Base-by-base conservation (phyloP, 2,329 filamentous ascomycete genomes). In the Verticillium alfalfae region DNA sequence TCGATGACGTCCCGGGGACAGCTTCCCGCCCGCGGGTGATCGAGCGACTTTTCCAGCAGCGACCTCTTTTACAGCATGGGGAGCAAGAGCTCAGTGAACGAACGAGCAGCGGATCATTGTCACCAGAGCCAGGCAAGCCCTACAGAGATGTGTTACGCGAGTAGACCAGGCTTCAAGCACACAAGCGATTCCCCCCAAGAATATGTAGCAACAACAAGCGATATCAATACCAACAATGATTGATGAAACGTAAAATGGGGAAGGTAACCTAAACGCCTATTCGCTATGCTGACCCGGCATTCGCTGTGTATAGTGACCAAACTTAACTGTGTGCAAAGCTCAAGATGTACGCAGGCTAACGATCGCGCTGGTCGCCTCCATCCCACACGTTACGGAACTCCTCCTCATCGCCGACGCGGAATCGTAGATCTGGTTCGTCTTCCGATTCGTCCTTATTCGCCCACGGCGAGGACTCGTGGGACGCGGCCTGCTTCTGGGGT, bases 341-440 rank as follows among this genome's bases (percentile, higher is more conserved):
- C 54, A 34, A 37, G 36, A 26, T 58, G 15, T n/a, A 9, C 60
- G 26, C 8, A 34, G 18, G 49, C 56, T 34, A 12, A 59, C 34
- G 55, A 49, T 56, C 59, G 49, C 60, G 57, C 60, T 60, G 56
- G 36, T 58, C 60, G 26, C 58, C 54, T 7, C 60, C 56, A 49
- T 69, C 72, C 79, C 79, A 82, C n/a, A 80, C 77, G 63, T 81
- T 81, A 22, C 72, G 71, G 63, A 81, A 81, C 61, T 78, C 79
- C 3, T 80, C 79, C 34, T 71, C 71, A 18, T 76, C 73, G n/a
- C 72, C 66, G 2, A 75, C 64, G 16, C 60, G 62, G 39, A 66
- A 63, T 39, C 59, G 63, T 15, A 58, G 58, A 26, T 62, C 57
- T 31, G 65, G 59, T 8, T 59, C 56, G 6, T 64, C 60, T 18